Percentiles rank a stretch among this genome's conserved stretches.
phyloP scores from a whole-genome alignment of 441 rosid genomes.

The Populus hybrid region DNA sequence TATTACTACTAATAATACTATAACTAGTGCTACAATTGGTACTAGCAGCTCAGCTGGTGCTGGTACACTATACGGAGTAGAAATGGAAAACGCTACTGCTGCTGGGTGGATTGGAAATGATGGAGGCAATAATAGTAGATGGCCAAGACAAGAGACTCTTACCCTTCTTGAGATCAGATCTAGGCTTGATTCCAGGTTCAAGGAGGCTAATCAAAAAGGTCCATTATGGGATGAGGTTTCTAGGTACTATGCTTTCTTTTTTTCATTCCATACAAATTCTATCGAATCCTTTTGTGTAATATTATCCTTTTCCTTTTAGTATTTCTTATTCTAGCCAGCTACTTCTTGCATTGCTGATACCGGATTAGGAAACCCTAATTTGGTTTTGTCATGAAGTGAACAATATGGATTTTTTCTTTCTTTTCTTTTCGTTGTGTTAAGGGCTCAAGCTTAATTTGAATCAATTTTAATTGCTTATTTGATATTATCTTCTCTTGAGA shows the following conservation, averaged over 20 bases:
- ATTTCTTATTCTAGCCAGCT: not conserved
- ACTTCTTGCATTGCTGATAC: not conserved
- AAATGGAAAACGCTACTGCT: conserved; percentile 20
- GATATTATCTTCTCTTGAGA: not conserved
- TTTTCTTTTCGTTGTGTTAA: not conserved
- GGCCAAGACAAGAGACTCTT: conserved; percentile 97
- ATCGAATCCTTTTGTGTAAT: not conserved
- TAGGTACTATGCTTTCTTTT: conserved; percentile 39
- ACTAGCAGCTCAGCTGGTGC: not conserved
- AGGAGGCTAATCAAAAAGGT: conserved; percentile 92
- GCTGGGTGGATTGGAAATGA: conserved; percentile 44
- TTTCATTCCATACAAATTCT: not conserved
- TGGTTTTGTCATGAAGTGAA: not conserved
- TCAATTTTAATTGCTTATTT: not conserved
- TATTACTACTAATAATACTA: not conserved
- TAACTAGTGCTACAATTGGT: conserved; percentile 6
- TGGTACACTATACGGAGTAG: conserved; percentile 21
- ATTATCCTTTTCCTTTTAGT: not conserved
- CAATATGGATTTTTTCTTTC: not conserved
- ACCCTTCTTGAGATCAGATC: conserved; percentile 98
- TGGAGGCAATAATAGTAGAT: conserved; percentile 59
- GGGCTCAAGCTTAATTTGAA: not conserved
- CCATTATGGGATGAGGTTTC: conserved; percentile 96
- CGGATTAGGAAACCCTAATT: conserved; percentile 29
- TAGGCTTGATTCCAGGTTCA: conserved; percentile 84